phyloP scores from a whole-genome alignment of 148 eudicot species.

The Persicaria maculosa region DNA sequence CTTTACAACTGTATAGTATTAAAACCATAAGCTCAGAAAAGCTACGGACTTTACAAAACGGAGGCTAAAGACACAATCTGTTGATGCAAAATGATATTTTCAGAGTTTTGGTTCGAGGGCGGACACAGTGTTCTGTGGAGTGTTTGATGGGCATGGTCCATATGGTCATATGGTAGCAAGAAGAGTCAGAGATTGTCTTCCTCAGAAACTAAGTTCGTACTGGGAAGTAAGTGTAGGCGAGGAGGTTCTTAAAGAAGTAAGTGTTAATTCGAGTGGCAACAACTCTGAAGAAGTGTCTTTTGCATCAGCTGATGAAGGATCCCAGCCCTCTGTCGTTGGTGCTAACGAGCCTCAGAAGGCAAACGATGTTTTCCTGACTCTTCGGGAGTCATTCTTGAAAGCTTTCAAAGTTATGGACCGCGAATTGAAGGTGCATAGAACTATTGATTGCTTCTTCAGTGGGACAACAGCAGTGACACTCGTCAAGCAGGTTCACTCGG shows the following conservation, averaged over 20 bases:
- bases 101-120: slow-evolving; percentile 83
- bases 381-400: slow-evolving; percentile 70
- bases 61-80: too few relatives aligned
- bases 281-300: slow-evolving; percentile 50
- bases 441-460: slow-evolving; percentile 82
- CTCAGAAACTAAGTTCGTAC: slow-evolving; percentile 63
- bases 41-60: too few relatives aligned
- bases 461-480: slow-evolving; percentile 93
- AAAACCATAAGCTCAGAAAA: too few relatives aligned
- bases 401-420: slow-evolving; percentile 82
- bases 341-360: slow-evolving; percentile 42
- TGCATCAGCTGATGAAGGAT: slow-evolving; percentile 47
- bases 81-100: slow-evolving; percentile 1
- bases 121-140: slow-evolving; percentile 84
- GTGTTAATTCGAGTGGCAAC: slow-evolving; percentile 37
- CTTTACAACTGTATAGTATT: too few relatives aligned
- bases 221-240: slow-evolving; percentile 62
- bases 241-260: slow-evolving; percentile 53
- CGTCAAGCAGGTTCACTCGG: slow-evolving; percentile 58
- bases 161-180: slow-evolving; percentile 92
- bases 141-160: slow-evolving; percentile 95
- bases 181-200: slow-evolving; percentile 86
- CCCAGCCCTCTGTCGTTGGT: slow-evolving; percentile 34
- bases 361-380: slow-evolving; percentile 50
- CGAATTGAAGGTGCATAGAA: slow-evolving; percentile 57